Evolutionary conservation across 169 alveolate genomes (phyloP), one percentile per base, ranked within the genome.

Genomic region (Babesia sp.): DNA sequence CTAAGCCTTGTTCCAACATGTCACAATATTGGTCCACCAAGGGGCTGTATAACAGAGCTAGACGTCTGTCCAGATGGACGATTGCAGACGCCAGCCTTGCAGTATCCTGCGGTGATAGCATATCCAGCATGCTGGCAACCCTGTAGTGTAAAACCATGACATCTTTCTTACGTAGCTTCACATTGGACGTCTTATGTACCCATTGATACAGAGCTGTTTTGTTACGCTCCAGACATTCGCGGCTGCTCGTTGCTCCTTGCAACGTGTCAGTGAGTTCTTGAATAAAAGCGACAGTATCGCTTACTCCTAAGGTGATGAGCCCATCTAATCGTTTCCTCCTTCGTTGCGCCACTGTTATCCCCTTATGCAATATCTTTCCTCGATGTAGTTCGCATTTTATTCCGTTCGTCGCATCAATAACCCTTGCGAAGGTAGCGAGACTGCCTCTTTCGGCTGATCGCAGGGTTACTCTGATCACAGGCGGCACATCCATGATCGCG

Each of bases 401-500:
- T 8, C 48, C 61, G 5, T n/a, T 18, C 24, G 45, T 11, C 1
- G 63, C 20, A 1, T 53, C 51, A 16, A 11, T 9, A n/a, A 33
- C 68, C 76, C 67, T 51, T 18, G 76, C 55, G 26, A 64, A 64
- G 9, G 55, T n/a, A 28, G 57, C 74, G 3, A 50, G 61, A 29
- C 36, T 34, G 34, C 50, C 36, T 4, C 53, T 8, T 24, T 60
- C 79, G 20, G n/a, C 41, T 11, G 28, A 18, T 14, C 12, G 28
- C 3, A 72, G 68, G 2, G 75, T 39, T 1, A 45, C 59, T 56
- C 67, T 37, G 37, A 78, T 24, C 24, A 57, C 42, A 28, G 80
- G 86, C 6, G 86, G 86, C 12, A 78, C 53, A 37, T 78, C 60
- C 86, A 78, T 78, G 45, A 14, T 33, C 37, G n/a, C 41, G 18